phyloP scores from a whole-genome alignment of 75 land plant species.

The Pseudotsuga menziesii region DNA sequence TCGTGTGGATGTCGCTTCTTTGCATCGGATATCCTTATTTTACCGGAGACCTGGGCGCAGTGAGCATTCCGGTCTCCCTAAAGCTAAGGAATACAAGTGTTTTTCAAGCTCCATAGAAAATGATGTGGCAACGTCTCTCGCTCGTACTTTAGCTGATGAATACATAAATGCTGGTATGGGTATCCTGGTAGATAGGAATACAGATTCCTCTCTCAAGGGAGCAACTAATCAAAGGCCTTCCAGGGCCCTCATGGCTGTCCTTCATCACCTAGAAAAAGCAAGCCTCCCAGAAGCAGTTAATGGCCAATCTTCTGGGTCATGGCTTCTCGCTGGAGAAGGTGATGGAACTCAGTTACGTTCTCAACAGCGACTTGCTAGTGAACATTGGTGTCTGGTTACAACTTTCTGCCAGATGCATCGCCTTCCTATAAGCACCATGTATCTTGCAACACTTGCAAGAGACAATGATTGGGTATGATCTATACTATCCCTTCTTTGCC shows the following conservation, averaged over 20 bases:
- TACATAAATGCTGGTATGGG: conserved; percentile 46
- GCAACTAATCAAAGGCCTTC: conserved; percentile 22
- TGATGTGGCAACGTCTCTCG: conserved; percentile 50
- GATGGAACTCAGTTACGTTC: conserved; percentile 75
- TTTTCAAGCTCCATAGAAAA: conserved; percentile 29
- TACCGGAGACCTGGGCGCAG: conserved; percentile 26
- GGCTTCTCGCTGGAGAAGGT: conserved; percentile 81
- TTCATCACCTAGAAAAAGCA: conserved; percentile 80
- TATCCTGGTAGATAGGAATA: conserved; percentile 22
- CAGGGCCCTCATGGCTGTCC: conserved; percentile 42
- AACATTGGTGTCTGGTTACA: conserved; percentile 85
- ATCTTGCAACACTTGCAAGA: conserved; percentile 81
- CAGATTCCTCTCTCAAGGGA: conserved; percentile 12
- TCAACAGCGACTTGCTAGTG: conserved; percentile 73
- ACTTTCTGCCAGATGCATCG: conserved; percentile 87
- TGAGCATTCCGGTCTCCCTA: conserved; percentile 16
- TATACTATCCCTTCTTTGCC: background rate
- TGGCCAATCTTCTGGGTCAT: conserved; percentile 64
- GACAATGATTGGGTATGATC: conserved; percentile 96
- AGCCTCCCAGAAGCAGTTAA: conserved; percentile 52
- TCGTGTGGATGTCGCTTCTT: conserved; percentile 77
- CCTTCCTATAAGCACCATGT: conserved; percentile 82
- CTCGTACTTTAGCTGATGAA: conserved; percentile 79
- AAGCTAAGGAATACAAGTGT: conserved; percentile 29
- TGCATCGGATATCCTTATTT: conserved; percentile 66